Base-by-base conservation (phyloP, 257 asterid species). In the Oldenlandia corymbosa region DNA sequence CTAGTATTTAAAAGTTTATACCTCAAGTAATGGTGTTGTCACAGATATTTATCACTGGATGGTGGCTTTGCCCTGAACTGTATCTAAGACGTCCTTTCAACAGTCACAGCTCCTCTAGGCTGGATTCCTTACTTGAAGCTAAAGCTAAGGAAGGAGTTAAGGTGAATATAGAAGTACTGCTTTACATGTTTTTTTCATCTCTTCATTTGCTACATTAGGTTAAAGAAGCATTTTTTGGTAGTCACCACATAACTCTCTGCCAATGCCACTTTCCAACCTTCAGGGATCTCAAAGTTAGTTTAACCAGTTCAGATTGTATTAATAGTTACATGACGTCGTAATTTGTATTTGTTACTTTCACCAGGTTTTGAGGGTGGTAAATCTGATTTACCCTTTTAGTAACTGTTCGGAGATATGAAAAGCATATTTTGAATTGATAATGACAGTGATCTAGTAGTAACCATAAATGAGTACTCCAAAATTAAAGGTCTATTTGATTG, bases 1-100 rank as follows among this genome's bases (percentile, higher is more conserved):
- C 32, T 58, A 59, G 43, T 52, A 69, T 53, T 43, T 62, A 27
- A 62, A 51, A 53, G 28, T 39, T 48, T 18, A 45, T 32, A 42
- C 66, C 71, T 74, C 61, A 76, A 72, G 62, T 65, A 58, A 68
- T 26, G 54, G 31, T 16, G 34, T 51, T 71, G 62, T 21, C 67
- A 43, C 87, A 91, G 98, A 84, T 91, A 76, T 91, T 80, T 81
- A 86, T 91, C 67, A 91, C 98, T 23, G 98, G 98, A 58, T 91
- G 98, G 98, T 91, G 98, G 98, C 85, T 91, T 80, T 88, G 98
- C 84, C 98, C 98, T 10, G 98, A 91, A 69, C 74, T 91, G 71
- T 91, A 85, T 68, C 81, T 91, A 67, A 83, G 92, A 73, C 95
- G 98, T 58, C 96, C 95, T 60, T 91, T 81, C 73, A 81, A 80